Evolutionary conservation across 805 yeast species (phyloP).

Genomic region (Kregervanrija pseudodelftensis): DNA sequence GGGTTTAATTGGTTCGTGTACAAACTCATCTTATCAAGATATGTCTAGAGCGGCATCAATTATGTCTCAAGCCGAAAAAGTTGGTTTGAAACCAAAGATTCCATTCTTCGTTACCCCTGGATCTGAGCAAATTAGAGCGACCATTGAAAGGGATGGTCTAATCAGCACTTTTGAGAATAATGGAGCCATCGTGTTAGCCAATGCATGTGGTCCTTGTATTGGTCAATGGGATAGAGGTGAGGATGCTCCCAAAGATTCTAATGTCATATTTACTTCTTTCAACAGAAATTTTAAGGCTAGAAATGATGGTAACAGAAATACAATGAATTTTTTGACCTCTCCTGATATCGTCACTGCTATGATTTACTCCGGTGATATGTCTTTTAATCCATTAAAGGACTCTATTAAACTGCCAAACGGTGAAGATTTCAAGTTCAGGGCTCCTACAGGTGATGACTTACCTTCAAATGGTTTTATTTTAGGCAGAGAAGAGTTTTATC

Average conservation of each 20-base stretch:
- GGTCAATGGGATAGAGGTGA: slow-evolving; percentile 97
- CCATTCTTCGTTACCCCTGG: slow-evolving; percentile 96
- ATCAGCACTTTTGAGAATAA: slow-evolving; percentile 80
- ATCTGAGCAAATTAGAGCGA: slow-evolving; percentile 97
- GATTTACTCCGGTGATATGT: slow-evolving; percentile 93
- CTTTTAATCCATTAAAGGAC: slow-evolving; percentile 94
- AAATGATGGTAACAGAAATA: slow-evolving; percentile 96
- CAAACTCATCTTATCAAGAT: slow-evolving; percentile 97
- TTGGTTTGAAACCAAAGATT: slow-evolving; percentile 87
- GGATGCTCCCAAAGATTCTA: slow-evolving; percentile 86
- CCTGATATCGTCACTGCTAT: slow-evolving; percentile 95
- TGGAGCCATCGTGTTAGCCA: slow-evolving; percentile 92
- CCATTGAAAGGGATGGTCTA: slow-evolving; percentile 94
- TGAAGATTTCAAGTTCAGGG: slow-evolving; percentile 78
- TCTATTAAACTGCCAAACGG: slow-evolving; percentile 83
- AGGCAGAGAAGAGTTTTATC: slow-evolving; percentile 60
- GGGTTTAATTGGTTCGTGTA: slow-evolving; percentile 96
- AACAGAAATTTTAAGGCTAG: slow-evolving; percentile 98
- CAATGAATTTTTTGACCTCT: slow-evolving; percentile 95
- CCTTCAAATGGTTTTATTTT: slow-evolving; percentile 86
- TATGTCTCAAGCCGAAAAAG: slow-evolving; percentile 82
- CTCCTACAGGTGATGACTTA: slow-evolving; percentile 86
- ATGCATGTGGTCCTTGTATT: slow-evolving; percentile 99
- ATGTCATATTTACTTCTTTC: slow-evolving; percentile 94
- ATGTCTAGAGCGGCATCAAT: slow-evolving; percentile 95